Base-by-base conservation (phyloP, 2,329 filamentous ascomycete species). In the Arthrobotrys conoides region DNA sequence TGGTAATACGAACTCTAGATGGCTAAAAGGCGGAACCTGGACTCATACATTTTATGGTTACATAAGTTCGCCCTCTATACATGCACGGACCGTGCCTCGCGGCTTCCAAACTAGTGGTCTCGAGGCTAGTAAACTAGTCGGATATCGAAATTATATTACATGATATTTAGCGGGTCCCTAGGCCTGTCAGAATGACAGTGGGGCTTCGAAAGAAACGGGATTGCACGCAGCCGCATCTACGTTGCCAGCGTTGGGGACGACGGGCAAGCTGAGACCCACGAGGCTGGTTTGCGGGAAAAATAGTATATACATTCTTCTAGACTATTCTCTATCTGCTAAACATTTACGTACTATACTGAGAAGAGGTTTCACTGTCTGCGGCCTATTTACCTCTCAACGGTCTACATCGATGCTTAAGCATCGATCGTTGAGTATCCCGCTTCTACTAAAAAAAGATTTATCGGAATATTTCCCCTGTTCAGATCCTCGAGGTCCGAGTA, bases 401-500 rank as follows among this genome's bases (percentile, higher is more conserved):
- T 24, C 57, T 41, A 61, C 9, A 16, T 16, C 10, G 16, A 55
- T 18, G 30, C n/a, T 59, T 38, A 38, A 55, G 9, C n/a, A 38
- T 22, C 10, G 27, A 44, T 44, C 57, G 57, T 61, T 61, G 57
- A 44, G 36, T 44, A 20, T 44, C 36, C 57, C 57, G 33, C 24
- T 30, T n/a, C 8, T 24, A 20, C 57, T 61, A 61, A 61, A 61
- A 61, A 61, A 61, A 61, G 57, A n/a, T 24, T 10, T 20, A 18
- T 24, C 20, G 24, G 33, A 27, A 36, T 16, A 44, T 61, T 59
- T 18, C 36, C 57, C 36, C 24, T 16, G 57, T 20, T 61, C 36
- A 9, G 6, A 30, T 30, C 27, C 27, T 30, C 27, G 27, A 30
- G 27, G 27, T 30, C 27, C 6, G 27, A 30, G 27, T 30, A 30